phyloP scores from a whole-genome alignment of 2,329 filamentous ascomycete species.

The Acrocalymma vagum region DNA sequence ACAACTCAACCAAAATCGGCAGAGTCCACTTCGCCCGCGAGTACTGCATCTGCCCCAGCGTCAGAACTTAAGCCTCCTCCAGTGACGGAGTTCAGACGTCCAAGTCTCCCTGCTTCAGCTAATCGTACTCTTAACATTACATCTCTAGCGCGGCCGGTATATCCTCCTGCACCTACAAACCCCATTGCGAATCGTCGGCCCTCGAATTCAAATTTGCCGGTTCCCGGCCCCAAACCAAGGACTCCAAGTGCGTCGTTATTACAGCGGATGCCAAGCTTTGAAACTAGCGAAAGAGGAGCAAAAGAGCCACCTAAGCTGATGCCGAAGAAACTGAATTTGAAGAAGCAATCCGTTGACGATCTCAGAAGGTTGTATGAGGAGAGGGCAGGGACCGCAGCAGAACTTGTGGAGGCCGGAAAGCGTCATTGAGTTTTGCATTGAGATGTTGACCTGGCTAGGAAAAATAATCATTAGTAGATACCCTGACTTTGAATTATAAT shows the following conservation, averaged over 20 bases:
- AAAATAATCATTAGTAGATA: too few species aligned
- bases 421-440: too few species aligned
- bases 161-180: constrained; percentile 29
- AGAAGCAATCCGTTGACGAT: constrained; percentile 58
- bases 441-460: too few species aligned
- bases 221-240: constrained; percentile 37
- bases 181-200: constrained; percentile 33
- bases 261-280: constrained; percentile 57
- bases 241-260: constrained; percentile 53
- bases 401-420: constrained; percentile 39
- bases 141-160: constrained; percentile 47
- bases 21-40: constrained; percentile 21
- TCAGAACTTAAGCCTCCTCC: constrained; percentile 18
- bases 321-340: constrained; percentile 49
- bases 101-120: constrained; percentile 38
- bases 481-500: too few species aligned
- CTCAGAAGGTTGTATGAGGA: constrained; percentile 59
- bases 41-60: constrained; percentile 21
- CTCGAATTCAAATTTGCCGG: constrained; percentile 40
- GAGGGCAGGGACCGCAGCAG: constrained; percentile 50
- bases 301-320: constrained; percentile 30
- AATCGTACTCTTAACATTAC: constrained; percentile 43
- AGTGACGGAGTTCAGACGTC: constrained; percentile 34
- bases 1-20: neutral
- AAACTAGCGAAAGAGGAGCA: constrained; percentile 28